A percentile compares a stretch with the other conserved stretches of the same genome.
phyloP scores from a whole-genome alignment of 2,329 filamentous ascomycete species.

The Microcera coccophila region DNA sequence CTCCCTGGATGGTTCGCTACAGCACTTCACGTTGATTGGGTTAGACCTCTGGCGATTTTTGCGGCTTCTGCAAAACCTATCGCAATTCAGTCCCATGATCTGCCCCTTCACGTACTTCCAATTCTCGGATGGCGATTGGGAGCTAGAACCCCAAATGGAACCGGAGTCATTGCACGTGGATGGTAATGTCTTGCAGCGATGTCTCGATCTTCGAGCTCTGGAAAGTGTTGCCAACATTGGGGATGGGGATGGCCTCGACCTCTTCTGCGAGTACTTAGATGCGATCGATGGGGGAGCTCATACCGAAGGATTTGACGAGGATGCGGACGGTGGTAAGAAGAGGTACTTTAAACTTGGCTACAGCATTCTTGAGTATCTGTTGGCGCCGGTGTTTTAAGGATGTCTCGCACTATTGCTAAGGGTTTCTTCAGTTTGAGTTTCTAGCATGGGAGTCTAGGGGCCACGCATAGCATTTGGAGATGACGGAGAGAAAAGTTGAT shows the following conservation, averaged over 20 bases:
- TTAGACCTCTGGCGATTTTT: conserved; percentile 64
- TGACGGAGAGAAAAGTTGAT: too few species aligned
- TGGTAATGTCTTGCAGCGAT: conserved; percentile 59
- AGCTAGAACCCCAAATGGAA: conserved; percentile 33
- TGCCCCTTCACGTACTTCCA: conserved; percentile 42
- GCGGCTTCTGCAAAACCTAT: conserved; percentile 68
- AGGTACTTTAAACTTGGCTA: conserved; percentile 50
- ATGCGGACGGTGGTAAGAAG: conserved; percentile 17
- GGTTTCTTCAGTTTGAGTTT: too few species aligned
- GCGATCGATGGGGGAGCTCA: conserved; percentile 45
- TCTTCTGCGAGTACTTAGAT: conserved; percentile 48
- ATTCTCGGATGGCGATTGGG: conserved; percentile 15
- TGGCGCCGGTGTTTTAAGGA: conserved; percentile 48
- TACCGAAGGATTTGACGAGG: conserved; percentile 32
- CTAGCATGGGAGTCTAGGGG: too few species aligned
- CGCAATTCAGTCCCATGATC: conserved; percentile 43
- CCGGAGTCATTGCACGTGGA: conserved; percentile 60
- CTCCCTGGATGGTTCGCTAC: conserved; percentile 65
- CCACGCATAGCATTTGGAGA: too few species aligned
- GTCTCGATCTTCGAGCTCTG: conserved; percentile 45
- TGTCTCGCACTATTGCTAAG: too few species aligned
- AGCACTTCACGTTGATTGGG: conserved; percentile 64
- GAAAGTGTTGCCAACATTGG: conserved; percentile 38
- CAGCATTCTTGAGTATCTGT: conserved; percentile 50
- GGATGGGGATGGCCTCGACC: conserved; percentile 31